Base-by-base conservation (phyloP, 192 early-diverging fungal genomes). In the Gamsiella multidivaricata region DNA sequence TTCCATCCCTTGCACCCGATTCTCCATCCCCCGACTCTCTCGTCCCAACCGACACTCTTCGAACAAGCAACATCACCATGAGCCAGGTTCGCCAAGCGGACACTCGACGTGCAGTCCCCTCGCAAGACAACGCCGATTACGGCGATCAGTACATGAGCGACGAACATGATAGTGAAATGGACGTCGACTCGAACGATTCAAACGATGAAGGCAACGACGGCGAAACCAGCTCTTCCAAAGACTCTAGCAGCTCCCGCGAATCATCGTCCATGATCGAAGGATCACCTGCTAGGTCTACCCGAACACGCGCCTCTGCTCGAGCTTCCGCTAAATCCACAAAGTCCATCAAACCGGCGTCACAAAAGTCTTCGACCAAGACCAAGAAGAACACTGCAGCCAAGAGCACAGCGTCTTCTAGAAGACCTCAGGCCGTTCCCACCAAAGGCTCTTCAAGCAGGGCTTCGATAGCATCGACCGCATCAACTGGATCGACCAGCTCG, bases 61-160 rank as follows among this genome's bases (percentile, higher is more conserved):
- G 26, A 17, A 20, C 26, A 17, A 33, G 26, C 51, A 47, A 36
- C 23, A 54, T 33, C 50, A 20, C 17, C 37, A 61, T 61, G 58
- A 45, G 12, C 12, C 54, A 28, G 20, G n/a, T 33, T 34, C 46
- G 26, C 28, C 37, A 49, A 23, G 6, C 23, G 9, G 55, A 56
- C 42, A 17, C 23, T 3, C 32, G 41, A 22, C 9, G 3, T 49
- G 43, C 11, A 18, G 37, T 46, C 31, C 29, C 41, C 7, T 18
- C 14, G 10, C 29, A 45, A 31, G 58, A 32, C 11, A 50, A 52
- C 26, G 10, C 11, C 1, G 25, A 58, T 7, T 5, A 57, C 41
- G 58, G 33, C 39, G 51, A 57, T 8, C 58, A 76, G 25, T 33
- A 61, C 3, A 71, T 71, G 65, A 63, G 72, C 31, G 72, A 68